Base-by-base conservation (phyloP, 495 filamentous ascomycete genomes). In the Symbiotaphrina buchneri region DNA sequence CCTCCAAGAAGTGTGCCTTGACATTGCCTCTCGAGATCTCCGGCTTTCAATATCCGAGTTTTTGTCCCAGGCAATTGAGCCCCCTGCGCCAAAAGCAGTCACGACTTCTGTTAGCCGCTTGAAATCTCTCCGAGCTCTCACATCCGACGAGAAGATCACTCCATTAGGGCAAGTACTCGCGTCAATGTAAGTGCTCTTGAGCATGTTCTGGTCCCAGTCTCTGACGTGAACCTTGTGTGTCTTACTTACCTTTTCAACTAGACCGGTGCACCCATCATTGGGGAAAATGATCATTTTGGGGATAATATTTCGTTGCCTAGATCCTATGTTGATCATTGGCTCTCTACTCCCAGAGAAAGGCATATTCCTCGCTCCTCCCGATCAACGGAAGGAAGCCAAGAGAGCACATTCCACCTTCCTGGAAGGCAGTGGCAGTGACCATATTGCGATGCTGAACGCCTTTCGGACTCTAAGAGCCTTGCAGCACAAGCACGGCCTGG, bases 231-330 rank as follows among this genome's bases (percentile, higher is more conserved):
- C n/a, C n/a, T n/a, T n/a, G n/a, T n/a, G n/a, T n/a, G n/a, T n/a
- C n/a, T n/a, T n/a, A n/a, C n/a, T n/a, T n/a, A n/a, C n/a, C n/a
- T n/a, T n/a, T n/a, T n/a, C n/a, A n/a, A n/a, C 11, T 28, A 34
- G 31, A 29, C 52, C 54, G 6, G 45, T 67, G 19, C 48, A 59
- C 31, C 67, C 67, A 17, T 42, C 45, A 6, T 45, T 64, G 29
- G 66, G 58, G 21, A 70, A 68, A 35, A 55, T 72, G 58, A 56
- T 71, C 22, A 38, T 71, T 15, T 42, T 72, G 6, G 65, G 65
- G 6, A 45, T 66, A 25, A 59, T 71, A 15, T 73, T 72, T 48
- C 52, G 57, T 14, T 73, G 68, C 37, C 48, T 73, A 6, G 63
- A 72, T 33, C 63, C 68, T 0, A 60, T 73, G 38, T 35, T 72